Conservation (phyloP, 495 filamentous ascomycete genomes). For the Hypoxylon cercidicola region DNA sequence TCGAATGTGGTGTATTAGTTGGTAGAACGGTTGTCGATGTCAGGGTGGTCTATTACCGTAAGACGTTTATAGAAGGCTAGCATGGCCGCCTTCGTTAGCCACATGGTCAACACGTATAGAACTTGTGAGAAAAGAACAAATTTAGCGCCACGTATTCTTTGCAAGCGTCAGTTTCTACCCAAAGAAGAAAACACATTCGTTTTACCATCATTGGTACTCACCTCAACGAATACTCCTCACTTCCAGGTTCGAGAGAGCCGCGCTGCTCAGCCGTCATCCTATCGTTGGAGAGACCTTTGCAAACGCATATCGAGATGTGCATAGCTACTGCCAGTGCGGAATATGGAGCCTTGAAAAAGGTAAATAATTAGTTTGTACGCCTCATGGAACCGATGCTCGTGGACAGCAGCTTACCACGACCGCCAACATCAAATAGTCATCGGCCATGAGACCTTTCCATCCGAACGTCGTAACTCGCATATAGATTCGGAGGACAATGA, state of each 20-base stretch:
- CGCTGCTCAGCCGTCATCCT: slow-evolving; percentile 65
- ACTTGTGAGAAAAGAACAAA: slow-evolving; percentile 67
- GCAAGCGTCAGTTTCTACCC: background rate
- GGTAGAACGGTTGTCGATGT: background rate
- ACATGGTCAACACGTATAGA: slow-evolving; percentile 64
- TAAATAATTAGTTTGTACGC: background rate
- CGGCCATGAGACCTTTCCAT: slow-evolving; percentile 59
- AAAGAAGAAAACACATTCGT: background rate
- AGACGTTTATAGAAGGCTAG: slow-evolving; percentile 68
- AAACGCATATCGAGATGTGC: background rate
- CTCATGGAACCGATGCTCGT: background rate
- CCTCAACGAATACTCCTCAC: slow-evolving; percentile 60
- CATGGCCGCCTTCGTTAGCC: slow-evolving; percentile 68
- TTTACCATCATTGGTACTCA: slow-evolving; percentile 10
- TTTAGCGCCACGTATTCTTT: slow-evolving; percentile 62
- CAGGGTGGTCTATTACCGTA: slow-evolving; percentile 51
- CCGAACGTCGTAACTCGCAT: slow-evolving; percentile 62
- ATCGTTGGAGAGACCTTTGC: slow-evolving; percentile 65
- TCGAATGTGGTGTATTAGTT: slow-evolving; percentile 15
- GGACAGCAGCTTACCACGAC: slow-evolving; percentile 55
- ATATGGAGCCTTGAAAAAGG: slow-evolving; percentile 27
- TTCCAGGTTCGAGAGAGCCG: slow-evolving; percentile 51
- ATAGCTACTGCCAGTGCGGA: slow-evolving; percentile 19
- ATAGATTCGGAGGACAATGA: slow-evolving; percentile 59
- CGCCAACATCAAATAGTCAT: slow-evolving; percentile 69